A percentile compares a stretch with the other conserved stretches of the same genome.
Conservation (phyloP, 805 yeast species). For the Monosporozyma aerobia region DNA sequence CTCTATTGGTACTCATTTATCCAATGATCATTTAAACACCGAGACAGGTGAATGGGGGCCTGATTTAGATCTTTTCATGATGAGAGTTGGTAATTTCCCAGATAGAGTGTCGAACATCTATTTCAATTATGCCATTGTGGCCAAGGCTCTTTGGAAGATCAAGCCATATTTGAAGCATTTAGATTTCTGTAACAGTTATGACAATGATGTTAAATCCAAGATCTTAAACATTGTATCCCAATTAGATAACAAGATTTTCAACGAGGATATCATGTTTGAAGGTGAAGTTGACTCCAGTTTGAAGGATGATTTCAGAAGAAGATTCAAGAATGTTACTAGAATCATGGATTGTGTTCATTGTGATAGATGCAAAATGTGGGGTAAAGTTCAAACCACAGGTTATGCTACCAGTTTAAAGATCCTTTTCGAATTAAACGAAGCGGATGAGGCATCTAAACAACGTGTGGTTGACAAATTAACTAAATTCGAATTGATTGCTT, state of each 20-base stretch:
- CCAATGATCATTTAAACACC: slow-evolving; percentile 69
- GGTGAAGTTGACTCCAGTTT: slow-evolving; percentile 39
- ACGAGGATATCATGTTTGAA: slow-evolving; percentile 42
- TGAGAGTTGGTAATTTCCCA: slow-evolving; percentile 80
- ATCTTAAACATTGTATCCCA: slow-evolving; percentile 34
- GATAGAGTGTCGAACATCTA: slow-evolving; percentile 86
- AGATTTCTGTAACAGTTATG: slow-evolving; percentile 39
- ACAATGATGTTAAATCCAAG: slow-evolving; percentile 37
- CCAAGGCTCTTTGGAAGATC: slow-evolving; percentile 70
- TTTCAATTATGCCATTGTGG: slow-evolving; percentile 82
- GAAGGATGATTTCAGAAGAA: slow-evolving; percentile 76
- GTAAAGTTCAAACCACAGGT: slow-evolving; percentile 93
- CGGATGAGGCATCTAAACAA: slow-evolving; percentile 34
- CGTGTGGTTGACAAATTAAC: slow-evolving; percentile 51
- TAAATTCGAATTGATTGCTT: slow-evolving; percentile 79
- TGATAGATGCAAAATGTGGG: slow-evolving; percentile 97
- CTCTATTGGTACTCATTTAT: slow-evolving; percentile 84
- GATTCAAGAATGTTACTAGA: slow-evolving; percentile 82
- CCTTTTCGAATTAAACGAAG: slow-evolving; percentile 61
- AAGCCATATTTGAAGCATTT: slow-evolving; percentile 43
- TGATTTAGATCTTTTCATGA: slow-evolving; percentile 70
- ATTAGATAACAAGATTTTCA: slow-evolving; percentile 34
- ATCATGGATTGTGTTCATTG: slow-evolving; percentile 99
- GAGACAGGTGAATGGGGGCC: slow-evolving; percentile 78
- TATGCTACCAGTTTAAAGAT: slow-evolving; percentile 94